These are phyloP conservation scores for Ensete ventricosum DNA, from an alignment of 176 grass and related monocot species.

Conservation along the genomic window DNA sequence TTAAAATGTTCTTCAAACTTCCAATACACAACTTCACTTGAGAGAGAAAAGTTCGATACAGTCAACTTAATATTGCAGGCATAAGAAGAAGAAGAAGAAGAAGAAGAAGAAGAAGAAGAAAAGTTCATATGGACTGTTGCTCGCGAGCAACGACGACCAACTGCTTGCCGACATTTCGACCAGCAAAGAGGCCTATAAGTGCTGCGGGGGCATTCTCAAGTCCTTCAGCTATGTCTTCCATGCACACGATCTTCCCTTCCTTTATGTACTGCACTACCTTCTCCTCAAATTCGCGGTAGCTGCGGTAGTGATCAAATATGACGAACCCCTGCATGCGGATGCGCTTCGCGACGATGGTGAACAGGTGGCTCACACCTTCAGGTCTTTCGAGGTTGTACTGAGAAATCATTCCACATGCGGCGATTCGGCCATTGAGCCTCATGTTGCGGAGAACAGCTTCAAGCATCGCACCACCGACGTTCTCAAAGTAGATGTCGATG, in stretches of 20 bases:
- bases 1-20: no score
- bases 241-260: conserved; percentile 30
- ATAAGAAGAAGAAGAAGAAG: no score
- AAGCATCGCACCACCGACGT: conserved; percentile 42
- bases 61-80: no score
- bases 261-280: conserved; percentile 22
- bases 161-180: conserved; percentile 34
- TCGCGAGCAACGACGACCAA: conserved; percentile 18
- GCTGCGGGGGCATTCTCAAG: conserved; percentile 30
- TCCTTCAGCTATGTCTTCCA: conserved; percentile 39
- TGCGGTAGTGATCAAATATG: conserved; percentile 21
- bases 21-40: no score
- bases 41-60: no score
- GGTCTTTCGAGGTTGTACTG: conserved; percentile 32
- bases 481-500: conserved; percentile 75
- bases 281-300: conserved; percentile 33
- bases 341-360: conserved; percentile 14
- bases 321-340: conserved; percentile 40
- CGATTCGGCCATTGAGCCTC: conserved; percentile 23
- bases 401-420: conserved; percentile 39
- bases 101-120: no score
- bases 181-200: conserved; percentile 27
- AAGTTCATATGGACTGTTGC: background rate
- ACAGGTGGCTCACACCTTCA: conserved; percentile 22
- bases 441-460: conserved; percentile 49